These are phyloP conservation scores for Mucor sp. DNA, from an alignment of 371 early-diverging fungal species.

Conservation along the genomic window DNA sequence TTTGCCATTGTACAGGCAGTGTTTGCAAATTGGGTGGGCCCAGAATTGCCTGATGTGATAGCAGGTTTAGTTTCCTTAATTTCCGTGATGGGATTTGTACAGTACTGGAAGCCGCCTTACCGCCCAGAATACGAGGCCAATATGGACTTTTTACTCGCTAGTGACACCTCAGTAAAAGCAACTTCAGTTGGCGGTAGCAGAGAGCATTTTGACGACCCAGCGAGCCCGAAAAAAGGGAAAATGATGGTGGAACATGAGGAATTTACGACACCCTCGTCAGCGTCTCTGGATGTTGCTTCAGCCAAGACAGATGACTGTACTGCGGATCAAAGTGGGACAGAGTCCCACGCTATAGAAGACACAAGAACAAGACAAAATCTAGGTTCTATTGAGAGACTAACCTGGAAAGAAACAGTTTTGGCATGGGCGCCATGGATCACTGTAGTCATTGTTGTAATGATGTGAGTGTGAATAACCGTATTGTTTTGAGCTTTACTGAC, in stretches of 20 bases:
- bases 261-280: neutral
- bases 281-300: neutral
- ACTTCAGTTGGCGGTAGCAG: neutral
- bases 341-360: neutral
- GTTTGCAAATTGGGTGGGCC: constrained; percentile 46
- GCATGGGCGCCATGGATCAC: constrained; percentile 46
- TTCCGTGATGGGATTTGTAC: constrained; percentile 34
- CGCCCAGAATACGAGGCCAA: constrained; percentile 35
- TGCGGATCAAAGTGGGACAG: neutral
- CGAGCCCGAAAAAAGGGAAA: neutral
- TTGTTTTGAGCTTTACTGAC: neutral
- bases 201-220: neutral
- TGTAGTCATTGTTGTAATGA: constrained; percentile 43
- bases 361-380: neutral
- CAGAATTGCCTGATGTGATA: constrained; percentile 47
- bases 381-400: neutral
- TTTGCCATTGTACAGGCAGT: constrained; percentile 41
- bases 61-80: constrained; percentile 45
- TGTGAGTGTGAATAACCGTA: constrained; percentile 11
- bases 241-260: neutral
- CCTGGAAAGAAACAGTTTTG: constrained; percentile 25
- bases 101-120: constrained; percentile 46
- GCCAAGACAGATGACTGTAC: neutral
- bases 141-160: neutral
- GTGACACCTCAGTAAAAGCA: neutral